Conservation (phyloP, 805 yeast genomes). For the Diddensiella caesifluorescens region DNA sequence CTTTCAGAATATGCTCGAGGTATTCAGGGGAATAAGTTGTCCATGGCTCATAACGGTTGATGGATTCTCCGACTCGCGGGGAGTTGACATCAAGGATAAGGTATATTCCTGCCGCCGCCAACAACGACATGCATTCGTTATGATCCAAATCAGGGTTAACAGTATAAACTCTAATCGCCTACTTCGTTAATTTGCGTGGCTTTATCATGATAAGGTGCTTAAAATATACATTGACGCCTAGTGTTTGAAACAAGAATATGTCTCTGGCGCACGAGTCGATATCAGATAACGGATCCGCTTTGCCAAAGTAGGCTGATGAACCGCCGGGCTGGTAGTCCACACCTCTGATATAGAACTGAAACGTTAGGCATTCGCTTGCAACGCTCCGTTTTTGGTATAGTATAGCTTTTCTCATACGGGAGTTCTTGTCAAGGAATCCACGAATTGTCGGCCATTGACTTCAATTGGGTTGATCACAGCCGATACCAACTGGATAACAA, state of each 20-base stretch:
- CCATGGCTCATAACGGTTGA: slow-evolving; percentile 94
- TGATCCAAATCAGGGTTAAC: slow-evolving; percentile 78
- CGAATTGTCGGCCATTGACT: slow-evolving; percentile 64
- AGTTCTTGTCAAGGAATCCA: slow-evolving; percentile 65
- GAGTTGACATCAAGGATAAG: slow-evolving; percentile 87
- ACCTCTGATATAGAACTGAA: slow-evolving; percentile 71
- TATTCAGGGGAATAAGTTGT: slow-evolving; percentile 68
- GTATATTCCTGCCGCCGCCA: slow-evolving; percentile 91
- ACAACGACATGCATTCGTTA: slow-evolving; percentile 83
- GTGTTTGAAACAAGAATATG: slow-evolving; percentile 67
- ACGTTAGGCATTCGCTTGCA: slow-evolving; percentile 21
- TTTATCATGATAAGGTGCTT: background rate
- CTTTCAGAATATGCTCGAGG: slow-evolving; percentile 67
- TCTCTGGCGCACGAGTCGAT: slow-evolving; percentile 73
- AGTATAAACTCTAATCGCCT: slow-evolving; percentile 81
- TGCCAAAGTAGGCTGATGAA: slow-evolving; percentile 56
- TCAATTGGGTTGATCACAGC: slow-evolving; percentile 56
- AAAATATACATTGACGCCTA: slow-evolving; percentile 58
- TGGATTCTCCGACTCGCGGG: slow-evolving; percentile 68
- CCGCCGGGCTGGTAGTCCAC: slow-evolving; percentile 98
- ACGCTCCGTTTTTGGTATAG: background rate
- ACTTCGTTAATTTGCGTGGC: background rate
- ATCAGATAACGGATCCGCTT: slow-evolving; percentile 72
- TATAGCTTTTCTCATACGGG: slow-evolving; percentile 46
- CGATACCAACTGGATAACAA: background rate